phyloP scores from a whole-genome alignment of 129 eudicot species.

The Helianthus annuus region HanXRQr2.0-SUNRISE NC_035436.2:37027395-37027894 shows the following conservation, averaged over 20 bases:
- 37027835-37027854: neutral
- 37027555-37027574: conserved; percentile 16
- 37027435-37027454: neutral
- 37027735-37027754: conserved; percentile 92
- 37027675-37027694: conserved; percentile 27
- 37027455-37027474: too few relatives aligned
- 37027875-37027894: neutral
- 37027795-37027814: neutral
- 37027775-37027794: conserved; percentile 92
- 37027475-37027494: neutral
- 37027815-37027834: neutral
- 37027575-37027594: conserved; percentile 23
- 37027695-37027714: conserved; percentile 29
- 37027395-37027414: too few relatives aligned
- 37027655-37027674: neutral
- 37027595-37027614: conserved; percentile 19
- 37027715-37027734: conserved; percentile 22
- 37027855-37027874: too few relatives aligned
- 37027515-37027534: conserved; percentile 12
- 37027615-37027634: conserved; percentile 33
- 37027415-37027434: neutral
- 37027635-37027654: conserved; percentile 13
- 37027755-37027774: conserved; percentile 94
- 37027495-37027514: neutral
- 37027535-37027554: conserved; percentile 12